These are phyloP conservation scores for Xylariaceae sp. DNA, from an alignment of 2,329 filamentous ascomycete species.

Conservation along the genomic window DNA sequence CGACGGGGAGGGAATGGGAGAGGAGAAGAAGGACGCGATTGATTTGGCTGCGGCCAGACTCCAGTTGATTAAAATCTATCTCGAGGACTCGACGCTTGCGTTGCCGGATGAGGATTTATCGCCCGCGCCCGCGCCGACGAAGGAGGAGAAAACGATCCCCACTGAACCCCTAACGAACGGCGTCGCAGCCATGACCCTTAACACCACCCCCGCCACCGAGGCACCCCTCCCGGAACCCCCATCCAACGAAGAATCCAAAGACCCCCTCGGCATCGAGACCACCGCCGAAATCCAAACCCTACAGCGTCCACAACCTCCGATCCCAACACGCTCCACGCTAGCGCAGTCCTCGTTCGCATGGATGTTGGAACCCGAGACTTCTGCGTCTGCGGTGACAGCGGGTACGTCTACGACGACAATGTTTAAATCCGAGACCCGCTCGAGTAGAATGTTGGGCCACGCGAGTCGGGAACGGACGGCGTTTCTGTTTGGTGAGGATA, in stretches of 20 bases:
- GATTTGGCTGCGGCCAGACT: constrained; percentile 58
- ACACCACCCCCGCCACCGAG: constrained; percentile 22
- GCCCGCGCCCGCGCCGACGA: constrained; percentile 14
- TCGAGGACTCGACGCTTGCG: constrained; percentile 53
- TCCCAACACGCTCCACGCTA: constrained; percentile 59
- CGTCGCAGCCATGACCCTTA: constrained; percentile 28
- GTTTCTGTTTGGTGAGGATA: constrained; percentile 54
- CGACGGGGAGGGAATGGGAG: constrained; percentile 42
- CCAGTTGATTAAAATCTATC: constrained; percentile 58
- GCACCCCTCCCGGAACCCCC: constrained; percentile 11
- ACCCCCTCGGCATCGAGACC: constrained; percentile 25
- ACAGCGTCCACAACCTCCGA: constrained; percentile 37
- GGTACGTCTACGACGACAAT: constrained; percentile 15
- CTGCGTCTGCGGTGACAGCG: constrained; percentile 16
- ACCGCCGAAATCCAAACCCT: constrained; percentile 21
- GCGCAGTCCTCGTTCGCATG: constrained; percentile 73
- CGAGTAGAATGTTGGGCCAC: constrained; percentile 40
- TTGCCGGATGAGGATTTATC: constrained; percentile 38
- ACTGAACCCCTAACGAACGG: constrained; percentile 24
- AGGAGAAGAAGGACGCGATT: constrained; percentile 48
- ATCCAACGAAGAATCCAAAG: constrained; percentile 13
- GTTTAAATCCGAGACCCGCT: constrained; percentile 16
- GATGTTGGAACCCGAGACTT: constrained; percentile 62
- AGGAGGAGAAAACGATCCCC: constrained; percentile 13
- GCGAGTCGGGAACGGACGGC: constrained; percentile 51